Base-by-base conservation (phyloP, 2,329 filamentous ascomycete species). In the Harringtonia lauricola region DNA sequence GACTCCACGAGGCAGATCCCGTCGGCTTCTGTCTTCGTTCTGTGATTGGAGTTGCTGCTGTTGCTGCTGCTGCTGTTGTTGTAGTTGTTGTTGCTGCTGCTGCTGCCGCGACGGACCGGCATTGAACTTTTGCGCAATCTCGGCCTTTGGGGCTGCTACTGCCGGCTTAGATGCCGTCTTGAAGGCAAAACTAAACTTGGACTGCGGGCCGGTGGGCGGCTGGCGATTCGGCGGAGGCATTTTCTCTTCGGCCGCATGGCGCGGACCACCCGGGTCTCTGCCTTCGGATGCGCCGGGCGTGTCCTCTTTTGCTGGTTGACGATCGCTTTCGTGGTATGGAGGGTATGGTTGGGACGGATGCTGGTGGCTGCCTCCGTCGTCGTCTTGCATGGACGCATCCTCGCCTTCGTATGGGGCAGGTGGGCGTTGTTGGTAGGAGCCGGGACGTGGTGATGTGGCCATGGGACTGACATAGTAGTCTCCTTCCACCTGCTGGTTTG, bases 161-260 rank as follows among this genome's bases (percentile, higher is more conserved):
- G 70, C 62, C 8, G 71, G 65, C 52, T 81, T 81, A 12, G 70
- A 72, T 35, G 83, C 75, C 10, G 81, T 75, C 59, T 95, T 95
- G 62, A 96, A 87, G 2, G 88, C 87, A 60, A 96, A 96, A 59
- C 87, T 94, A 56, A 95, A 94, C 63, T 90, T 92, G 36, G 79
- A 63, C 29, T 71, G 68, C n/a, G 74, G 68, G 6, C 74, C 71
- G 2, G 70, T 66, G 18, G 73, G 68, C 2, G 72, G 63, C 33
- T 74, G 66, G 45, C 74, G 73, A 45, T 62, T 67, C 12, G 48
- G 70, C 18, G 72, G 72, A 26, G 71, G 71, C 63, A 76, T 74
- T 43, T 70, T 57, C 39, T 64, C 61, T 42, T 40, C 49, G 18
- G 29, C 43, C 2, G n/a, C 26, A 3, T 40, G n/a, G 5, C 33